Percentiles rank a stretch among this genome's conserved stretches.
Evolutionary conservation across 257 asterid species (phyloP).

Genomic region (Scutellaria baicalensis): DNA sequence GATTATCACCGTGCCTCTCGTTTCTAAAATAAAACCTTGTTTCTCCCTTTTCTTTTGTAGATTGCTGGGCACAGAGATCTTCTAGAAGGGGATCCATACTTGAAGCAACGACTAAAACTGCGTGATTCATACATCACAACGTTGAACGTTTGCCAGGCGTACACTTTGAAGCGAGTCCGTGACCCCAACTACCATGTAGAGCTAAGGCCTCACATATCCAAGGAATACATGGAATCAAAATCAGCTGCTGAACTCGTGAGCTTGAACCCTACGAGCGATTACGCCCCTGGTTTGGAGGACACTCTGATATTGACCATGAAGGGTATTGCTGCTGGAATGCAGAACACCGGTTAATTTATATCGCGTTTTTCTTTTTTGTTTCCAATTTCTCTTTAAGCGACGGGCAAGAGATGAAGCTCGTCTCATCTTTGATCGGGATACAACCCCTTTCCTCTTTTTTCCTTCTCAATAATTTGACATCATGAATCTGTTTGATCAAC

Average conservation of each 20-base stretch:
- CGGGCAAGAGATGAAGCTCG: background rate
- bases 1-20: too few relatives aligned
- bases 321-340: conserved; percentile 66
- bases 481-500: conserved; percentile 6
- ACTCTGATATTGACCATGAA: conserved; percentile 67
- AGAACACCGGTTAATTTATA: conserved; percentile 38
- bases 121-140: conserved; percentile 60
- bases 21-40: background rate
- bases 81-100: conserved; percentile 53
- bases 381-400: background rate
- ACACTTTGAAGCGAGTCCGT: conserved; percentile 50
- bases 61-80: conserved; percentile 62
- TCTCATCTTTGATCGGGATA: background rate
- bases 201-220: conserved; percentile 50
- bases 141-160: conserved; percentile 52
- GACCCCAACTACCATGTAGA: conserved; percentile 48
- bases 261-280: conserved; percentile 54
- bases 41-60: conserved; percentile 14
- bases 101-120: conserved; percentile 47
- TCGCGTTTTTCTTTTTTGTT: background rate
- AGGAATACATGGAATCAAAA: conserved; percentile 37
- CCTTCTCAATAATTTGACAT: background rate
- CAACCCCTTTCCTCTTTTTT: background rate
- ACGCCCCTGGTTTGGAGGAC: conserved; percentile 67
- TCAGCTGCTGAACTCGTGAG: conserved; percentile 49